These are phyloP conservation scores for Brassica carinata DNA, from an alignment of 345 rosid species.

Conservation along the genomic window DNA sequence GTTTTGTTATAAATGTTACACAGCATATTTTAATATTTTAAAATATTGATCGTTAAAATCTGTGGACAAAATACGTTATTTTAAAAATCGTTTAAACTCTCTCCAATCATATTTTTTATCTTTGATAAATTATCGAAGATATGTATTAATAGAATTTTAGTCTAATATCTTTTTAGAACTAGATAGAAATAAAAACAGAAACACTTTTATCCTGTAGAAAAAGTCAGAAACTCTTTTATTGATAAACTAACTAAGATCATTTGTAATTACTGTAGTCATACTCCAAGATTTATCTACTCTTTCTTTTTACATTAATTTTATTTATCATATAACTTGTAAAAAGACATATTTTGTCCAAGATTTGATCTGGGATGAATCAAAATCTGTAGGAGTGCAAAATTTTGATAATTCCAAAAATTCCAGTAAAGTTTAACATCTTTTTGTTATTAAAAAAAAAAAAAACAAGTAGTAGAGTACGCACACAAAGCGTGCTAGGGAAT, in stretches of 20 bases:
- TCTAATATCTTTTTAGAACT: background rate
- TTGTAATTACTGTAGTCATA: background rate
- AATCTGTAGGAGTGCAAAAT: background rate
- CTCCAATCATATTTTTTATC: background rate
- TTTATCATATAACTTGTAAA: constrained; percentile 2
- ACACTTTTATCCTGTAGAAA: too few relatives aligned
- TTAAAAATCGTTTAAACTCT: background rate
- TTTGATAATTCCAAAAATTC: constrained; percentile 10
- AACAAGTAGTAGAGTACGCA: constrained; percentile 17
- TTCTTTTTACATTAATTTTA: background rate
- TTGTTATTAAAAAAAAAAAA: background rate
- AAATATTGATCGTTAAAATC: too few relatives aligned
- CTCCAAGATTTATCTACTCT: background rate
- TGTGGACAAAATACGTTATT: background rate
- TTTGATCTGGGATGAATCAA: constrained; percentile 17
- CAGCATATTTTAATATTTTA: background rate
- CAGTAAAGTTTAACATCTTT: constrained; percentile 36
- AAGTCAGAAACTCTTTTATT: background rate
- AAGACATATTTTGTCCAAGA: constrained; percentile 33
- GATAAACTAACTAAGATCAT: background rate
- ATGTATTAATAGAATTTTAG: background rate
- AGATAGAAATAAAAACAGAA: background rate
- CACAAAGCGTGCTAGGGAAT: constrained; percentile 31
- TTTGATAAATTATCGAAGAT: background rate
- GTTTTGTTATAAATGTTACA: background rate